phyloP scores from a whole-genome alignment of 1,284 basidiomycete species.

The Filobasidium uniguttulatum region DNA sequence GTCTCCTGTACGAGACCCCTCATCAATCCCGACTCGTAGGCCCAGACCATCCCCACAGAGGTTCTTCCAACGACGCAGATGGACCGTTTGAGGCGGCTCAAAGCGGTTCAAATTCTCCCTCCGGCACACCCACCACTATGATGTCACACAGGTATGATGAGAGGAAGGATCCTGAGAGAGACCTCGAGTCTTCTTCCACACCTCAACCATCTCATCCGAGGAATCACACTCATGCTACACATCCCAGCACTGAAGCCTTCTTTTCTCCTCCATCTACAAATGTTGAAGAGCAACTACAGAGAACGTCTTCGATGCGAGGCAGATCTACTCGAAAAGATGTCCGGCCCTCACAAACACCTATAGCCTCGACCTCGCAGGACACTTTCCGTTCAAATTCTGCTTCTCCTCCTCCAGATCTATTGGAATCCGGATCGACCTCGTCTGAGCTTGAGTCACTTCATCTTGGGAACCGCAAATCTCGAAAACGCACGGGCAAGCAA shows the following conservation, averaged over 20 bases:
- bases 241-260: background rate
- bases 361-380: background rate
- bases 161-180: background rate
- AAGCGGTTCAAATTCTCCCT: constrained; percentile 6
- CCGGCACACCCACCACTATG: background rate
- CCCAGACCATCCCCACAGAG: constrained; percentile 3
- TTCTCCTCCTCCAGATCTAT: constrained; percentile 11
- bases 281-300: no score
- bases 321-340: background rate
- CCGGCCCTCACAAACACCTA: background rate
- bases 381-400: constrained; percentile 3
- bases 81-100: background rate
- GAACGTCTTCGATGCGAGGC: background rate
- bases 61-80: background rate
- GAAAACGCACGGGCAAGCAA: background rate
- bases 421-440: constrained; percentile 7
- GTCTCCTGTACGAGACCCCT: constrained; percentile 60
- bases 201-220: background rate
- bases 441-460: constrained; percentile 3
- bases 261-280: background rate
- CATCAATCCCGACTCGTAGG: constrained; percentile 4
- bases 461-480: background rate
- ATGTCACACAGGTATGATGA: background rate
- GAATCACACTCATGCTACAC: background rate
- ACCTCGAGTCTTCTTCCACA: constrained; percentile 9